These are phyloP conservation scores for Fusarium foetens DNA, from an alignment of 2,329 filamentous ascomycete species.

Conservation along the genomic window DNA sequence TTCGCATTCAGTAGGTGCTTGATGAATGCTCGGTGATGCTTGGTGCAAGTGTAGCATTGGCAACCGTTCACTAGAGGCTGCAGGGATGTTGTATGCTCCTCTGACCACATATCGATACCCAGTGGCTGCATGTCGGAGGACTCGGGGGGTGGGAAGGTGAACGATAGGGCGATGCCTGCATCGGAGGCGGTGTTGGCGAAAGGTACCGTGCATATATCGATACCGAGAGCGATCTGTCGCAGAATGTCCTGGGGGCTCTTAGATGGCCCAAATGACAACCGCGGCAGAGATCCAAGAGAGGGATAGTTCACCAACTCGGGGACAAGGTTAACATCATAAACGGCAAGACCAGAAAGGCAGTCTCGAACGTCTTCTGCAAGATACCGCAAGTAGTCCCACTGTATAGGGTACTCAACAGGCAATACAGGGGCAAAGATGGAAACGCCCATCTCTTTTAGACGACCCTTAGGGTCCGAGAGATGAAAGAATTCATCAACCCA, in stretches of 20 bases:
- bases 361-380: slow-evolving; percentile 71
- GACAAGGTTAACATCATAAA: slow-evolving; percentile 80
- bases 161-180: slow-evolving; percentile 84
- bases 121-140: slow-evolving; percentile 58
- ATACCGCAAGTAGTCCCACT: slow-evolving; percentile 82
- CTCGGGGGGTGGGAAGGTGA: slow-evolving; percentile 70
- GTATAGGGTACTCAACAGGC: slow-evolving; percentile 77
- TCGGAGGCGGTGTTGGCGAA: slow-evolving; percentile 82
- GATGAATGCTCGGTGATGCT: slow-evolving; percentile 87
- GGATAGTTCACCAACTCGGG: slow-evolving; percentile 68
- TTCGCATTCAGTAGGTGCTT: slow-evolving; percentile 89
- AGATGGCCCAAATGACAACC: slow-evolving; percentile 77
- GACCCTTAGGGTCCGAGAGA: slow-evolving; percentile 43
- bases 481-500: slow-evolving; percentile 79
- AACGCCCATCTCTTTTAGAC: slow-evolving; percentile 45
- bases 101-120: slow-evolving; percentile 81
- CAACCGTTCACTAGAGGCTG: slow-evolving; percentile 72
- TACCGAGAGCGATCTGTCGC: slow-evolving; percentile 77
- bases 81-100: slow-evolving; percentile 69
- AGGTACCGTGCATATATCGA: slow-evolving; percentile 82
- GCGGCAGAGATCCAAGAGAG: slow-evolving; percentile 70
- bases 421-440: slow-evolving; percentile 74
- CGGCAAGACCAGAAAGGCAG: slow-evolving; percentile 73
- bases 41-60: slow-evolving; percentile 82
- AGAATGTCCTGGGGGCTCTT: slow-evolving; percentile 80